Base-by-base conservation (phyloP, 805 yeast genomes). In the Wickerhamomyces canadensis region DNA sequence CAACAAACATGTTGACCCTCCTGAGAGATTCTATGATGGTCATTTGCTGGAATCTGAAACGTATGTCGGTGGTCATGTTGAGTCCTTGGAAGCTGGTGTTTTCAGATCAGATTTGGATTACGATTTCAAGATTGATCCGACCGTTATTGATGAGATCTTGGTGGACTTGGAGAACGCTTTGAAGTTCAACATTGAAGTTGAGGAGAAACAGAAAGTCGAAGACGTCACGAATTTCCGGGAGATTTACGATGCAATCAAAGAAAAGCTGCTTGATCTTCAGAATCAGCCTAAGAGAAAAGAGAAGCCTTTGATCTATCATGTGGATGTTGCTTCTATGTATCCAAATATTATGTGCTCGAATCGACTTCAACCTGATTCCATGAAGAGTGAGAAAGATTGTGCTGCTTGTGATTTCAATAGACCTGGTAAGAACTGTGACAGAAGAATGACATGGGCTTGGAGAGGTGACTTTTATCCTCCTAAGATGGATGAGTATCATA, bases 251-350 rank as follows among this genome's bases (percentile, higher is more conserved):
- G 64, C 73, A 27, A 80, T 94, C 40, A 70, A 68, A 29, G 47
- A 54, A 0, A 66, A 69, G 47, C 65, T 93, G 12, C 41, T 70
- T n/a, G 84, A 70, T 3, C 61, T 93, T 35, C 78, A 75, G 43
- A 57, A 66, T 1, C 70, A 70, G 27, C 89, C 91, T 1, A 68
- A 68, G 26, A 68, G 97, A 48, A 57, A 59, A 11, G 98, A 93
- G 51, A 65, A 67, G 10, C 99, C 99, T 0, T 66, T 85, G 33
- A 93, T 93, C 45, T 93, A 94, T 52, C 99, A 93, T 55, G 96
- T 94, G 26, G 99, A 93, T 67, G 99, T 93, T 35, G 97, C 99
- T 1, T 93, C 98, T 1, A 93, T 93, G 99, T 93, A 93, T 55
- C 99, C 99, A 6, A 93, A 93, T 55, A 93, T 93, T 57, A 93